These are phyloP conservation scores for Eucalyptus polybractea DNA, from an alignment of 345 rosid species.

Conservation along the genomic window DNA sequence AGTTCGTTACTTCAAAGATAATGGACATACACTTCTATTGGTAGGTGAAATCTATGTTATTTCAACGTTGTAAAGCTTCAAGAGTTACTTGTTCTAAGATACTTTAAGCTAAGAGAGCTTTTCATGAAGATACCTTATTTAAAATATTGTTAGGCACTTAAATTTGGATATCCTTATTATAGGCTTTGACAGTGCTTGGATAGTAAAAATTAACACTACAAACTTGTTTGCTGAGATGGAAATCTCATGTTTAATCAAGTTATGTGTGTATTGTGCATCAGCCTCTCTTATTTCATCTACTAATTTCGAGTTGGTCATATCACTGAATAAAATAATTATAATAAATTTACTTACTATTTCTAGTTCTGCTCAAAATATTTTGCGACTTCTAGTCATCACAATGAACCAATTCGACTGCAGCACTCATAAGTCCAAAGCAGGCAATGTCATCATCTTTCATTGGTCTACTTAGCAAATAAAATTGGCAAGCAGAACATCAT, in stretches of 20 bases:
- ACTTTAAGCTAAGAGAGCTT: background rate
- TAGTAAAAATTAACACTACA: background rate
- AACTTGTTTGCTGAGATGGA: background rate
- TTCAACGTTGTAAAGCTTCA: background rate
- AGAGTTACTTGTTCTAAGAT: background rate
- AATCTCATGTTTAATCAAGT: background rate
- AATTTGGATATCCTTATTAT: background rate
- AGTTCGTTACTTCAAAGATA: slow-evolving; percentile 64
- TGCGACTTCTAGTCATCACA: background rate
- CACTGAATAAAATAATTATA: background rate
- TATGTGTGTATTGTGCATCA: background rate
- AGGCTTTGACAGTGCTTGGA: background rate
- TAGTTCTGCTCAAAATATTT: background rate
- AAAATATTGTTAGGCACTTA: background rate
- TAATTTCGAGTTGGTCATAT: background rate
- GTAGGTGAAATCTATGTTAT: slow-evolving; percentile 15
- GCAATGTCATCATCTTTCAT: background rate
- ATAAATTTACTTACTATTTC: background rate
- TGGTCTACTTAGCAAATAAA: background rate
- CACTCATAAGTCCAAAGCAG: background rate
- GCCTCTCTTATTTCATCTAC: background rate
- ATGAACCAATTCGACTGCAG: background rate
- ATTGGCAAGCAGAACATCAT: background rate
- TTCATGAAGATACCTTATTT: background rate
- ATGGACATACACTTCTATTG: slow-evolving; percentile 71